Evolutionary conservation across 83 land plant species (phyloP).

Genomic region (Thuja plicata): DNA sequence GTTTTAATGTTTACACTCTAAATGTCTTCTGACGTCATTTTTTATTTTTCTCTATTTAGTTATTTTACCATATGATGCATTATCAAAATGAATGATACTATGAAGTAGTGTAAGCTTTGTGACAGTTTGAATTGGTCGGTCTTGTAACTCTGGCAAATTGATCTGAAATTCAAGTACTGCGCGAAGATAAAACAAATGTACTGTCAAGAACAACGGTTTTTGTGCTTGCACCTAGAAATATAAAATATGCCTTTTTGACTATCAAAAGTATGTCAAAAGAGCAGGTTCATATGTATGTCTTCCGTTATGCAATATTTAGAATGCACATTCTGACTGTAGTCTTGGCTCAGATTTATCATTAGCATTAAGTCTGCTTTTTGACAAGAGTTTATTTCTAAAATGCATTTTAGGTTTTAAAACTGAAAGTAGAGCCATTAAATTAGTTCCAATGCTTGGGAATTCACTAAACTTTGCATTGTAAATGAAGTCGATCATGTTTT

Average conservation of each 20-base stretch:
- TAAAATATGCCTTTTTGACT: not conserved
- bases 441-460: not conserved
- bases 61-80: not conserved
- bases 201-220: slow-evolving; percentile 41
- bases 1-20: not conserved
- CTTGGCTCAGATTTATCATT: not conserved
- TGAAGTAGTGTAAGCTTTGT: not conserved
- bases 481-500: not conserved
- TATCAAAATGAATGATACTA: not conserved
- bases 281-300: too few species aligned
- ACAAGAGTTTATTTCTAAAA: not conserved
- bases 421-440: too few species aligned
- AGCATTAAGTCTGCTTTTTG: not conserved
- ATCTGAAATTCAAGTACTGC: slow-evolving; percentile 70
- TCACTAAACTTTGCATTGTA: too few species aligned
- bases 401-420: not conserved
- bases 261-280: not conserved
- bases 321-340: not conserved
- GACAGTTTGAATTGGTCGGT: not conserved
- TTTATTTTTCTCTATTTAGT: not conserved
- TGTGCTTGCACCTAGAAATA: not conserved
- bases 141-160: slow-evolving; percentile 46
- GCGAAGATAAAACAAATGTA: slow-evolving; percentile 83
- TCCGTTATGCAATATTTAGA: too few species aligned
- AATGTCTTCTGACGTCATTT: not conserved